A percentile compares a stretch with the other conserved stretches of the same genome.
These are phyloP conservation scores for Apiospora pterosperma DNA, from an alignment of 2,329 filamentous ascomycete species.

Conservation along the genomic window DNA sequence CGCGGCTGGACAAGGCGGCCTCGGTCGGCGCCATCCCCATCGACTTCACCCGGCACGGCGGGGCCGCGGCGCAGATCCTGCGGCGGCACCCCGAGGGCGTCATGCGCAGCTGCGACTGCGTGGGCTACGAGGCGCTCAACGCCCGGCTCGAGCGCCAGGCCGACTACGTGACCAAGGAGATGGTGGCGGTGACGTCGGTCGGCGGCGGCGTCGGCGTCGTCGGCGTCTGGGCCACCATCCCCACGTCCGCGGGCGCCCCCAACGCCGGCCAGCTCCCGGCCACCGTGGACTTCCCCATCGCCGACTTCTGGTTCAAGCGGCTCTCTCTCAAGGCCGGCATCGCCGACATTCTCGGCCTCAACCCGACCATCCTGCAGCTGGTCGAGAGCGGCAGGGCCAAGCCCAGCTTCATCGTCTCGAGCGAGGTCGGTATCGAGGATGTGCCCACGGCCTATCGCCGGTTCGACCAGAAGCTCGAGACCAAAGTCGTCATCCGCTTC, in stretches of 20 bases:
- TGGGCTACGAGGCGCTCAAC: conserved; percentile 9
- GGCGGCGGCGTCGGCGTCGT: conserved; percentile 21
- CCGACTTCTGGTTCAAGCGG: conserved; percentile 15
- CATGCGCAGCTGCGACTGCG: conserved; percentile 7
- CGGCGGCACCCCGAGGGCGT: conserved; percentile 37
- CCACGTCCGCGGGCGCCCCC: conserved; percentile 13
- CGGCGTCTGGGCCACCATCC: conserved; percentile 15
- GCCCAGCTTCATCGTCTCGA: conserved; percentile 24
- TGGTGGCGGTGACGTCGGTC: no score
- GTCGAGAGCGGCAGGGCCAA: conserved; percentile 20
- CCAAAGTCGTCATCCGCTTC: conserved; percentile 16
- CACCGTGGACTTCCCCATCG: conserved; percentile 15
- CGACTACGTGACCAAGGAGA: no score
- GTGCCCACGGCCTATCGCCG: conserved; percentile 22
- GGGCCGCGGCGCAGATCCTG: conserved; percentile 59
- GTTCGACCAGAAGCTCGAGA: conserved; percentile 23
- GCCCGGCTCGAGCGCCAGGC: conserved; percentile 4
- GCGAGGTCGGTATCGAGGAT: conserved; percentile 24
- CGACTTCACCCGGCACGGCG: conserved; percentile 57
- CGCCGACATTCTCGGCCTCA: conserved; percentile 9
- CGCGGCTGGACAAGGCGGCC: conserved; percentile 54
- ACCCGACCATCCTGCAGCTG: conserved; percentile 19
- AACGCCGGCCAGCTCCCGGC: conserved; percentile 7
- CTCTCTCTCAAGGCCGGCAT: conserved; percentile 11
- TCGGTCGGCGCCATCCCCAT: conserved; percentile 61